Base-by-base conservation (phyloP, 2,329 filamentous ascomycete genomes). In the Cercospora berteroae region DNA sequence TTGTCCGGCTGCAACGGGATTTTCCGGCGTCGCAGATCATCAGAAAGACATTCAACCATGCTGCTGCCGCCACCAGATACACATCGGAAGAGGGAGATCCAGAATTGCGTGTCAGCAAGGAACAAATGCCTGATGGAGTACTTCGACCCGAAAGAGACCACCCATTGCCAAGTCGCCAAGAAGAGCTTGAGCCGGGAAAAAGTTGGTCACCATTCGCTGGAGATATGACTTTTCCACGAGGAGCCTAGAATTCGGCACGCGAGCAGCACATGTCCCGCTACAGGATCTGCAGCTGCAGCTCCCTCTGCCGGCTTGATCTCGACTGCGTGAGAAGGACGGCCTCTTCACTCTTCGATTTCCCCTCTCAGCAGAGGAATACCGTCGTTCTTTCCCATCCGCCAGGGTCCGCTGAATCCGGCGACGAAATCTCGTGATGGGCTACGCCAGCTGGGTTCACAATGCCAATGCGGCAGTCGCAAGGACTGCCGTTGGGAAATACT, bases 401-500 rank as follows among this genome's bases (percentile, higher is more conserved):
- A 62, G 25, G 44, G 33, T 55, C 60, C 48, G 48, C 48, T 12
- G 16, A 27, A 16, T 27, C 48, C 48, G 48, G 48, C 20, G n/a
- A 23, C 44, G 5, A 39, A 48, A 12, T 12, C 23, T 12, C 63
- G 62, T n/a, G 8, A 71, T 69, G 69, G 65, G 57, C 29, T 71
- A 64, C 56, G 72, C 69, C 44, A 66, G 60, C 23, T 75, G 73
- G 72, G 67, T 73, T 13, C 69, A 72, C 56, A 70, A 70, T 25
- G 63, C 70, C 64, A 76, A 77, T 65, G 71, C 69, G 58, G 83
- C 81, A 68, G 85, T 93, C 72, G 91, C 90, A 68, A 81, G 80
- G 70, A 89, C 88, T 76, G 78, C 84, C 36, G 84, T 93, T 67
- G 91, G 91, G 69, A 83, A 84, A 72, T 91, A 89, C 82, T 96